Evolutionary conservation across 108 stramenopile genomes (phyloP).

Genomic region (Skeletonema tropicum): DNA sequence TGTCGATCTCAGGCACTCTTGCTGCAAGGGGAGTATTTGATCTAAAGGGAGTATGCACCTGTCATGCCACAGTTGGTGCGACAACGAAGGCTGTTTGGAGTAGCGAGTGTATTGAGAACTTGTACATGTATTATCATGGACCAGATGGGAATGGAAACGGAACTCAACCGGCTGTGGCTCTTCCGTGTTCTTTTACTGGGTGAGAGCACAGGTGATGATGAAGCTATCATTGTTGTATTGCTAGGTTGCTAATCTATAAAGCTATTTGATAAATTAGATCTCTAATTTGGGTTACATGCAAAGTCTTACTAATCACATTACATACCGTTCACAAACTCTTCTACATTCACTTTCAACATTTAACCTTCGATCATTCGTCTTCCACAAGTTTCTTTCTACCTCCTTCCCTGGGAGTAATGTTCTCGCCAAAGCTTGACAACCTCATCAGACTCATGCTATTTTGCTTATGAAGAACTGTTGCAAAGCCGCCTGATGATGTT

Average conservation of each 20-base stretch:
- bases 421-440: conserved; percentile 19
- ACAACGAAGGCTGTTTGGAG: not conserved
- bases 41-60: not conserved
- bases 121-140: not conserved
- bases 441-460: conserved; percentile 21
- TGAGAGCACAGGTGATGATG: not conserved
- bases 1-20: not conserved
- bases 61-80: not conserved
- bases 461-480: conserved; percentile 30
- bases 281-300: not conserved
- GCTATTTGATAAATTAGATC: not conserved
- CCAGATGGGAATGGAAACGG: not conserved
- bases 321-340: not conserved
- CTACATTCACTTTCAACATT: not conserved
- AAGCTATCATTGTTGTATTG: not conserved
- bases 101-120: not conserved
- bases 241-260: not conserved
- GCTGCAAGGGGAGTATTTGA: too few relatives aligned
- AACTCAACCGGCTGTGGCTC: not conserved
- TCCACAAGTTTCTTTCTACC: not conserved
- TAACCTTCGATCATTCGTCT: not conserved
- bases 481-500: conserved; percentile 16
- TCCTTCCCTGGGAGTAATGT: conserved; percentile 6
- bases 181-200: not conserved
- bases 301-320: not conserved